Base-by-base conservation (phyloP, 192 early-diverging fungal genomes). In the Gryganskiella cystojenkinii region DNA sequence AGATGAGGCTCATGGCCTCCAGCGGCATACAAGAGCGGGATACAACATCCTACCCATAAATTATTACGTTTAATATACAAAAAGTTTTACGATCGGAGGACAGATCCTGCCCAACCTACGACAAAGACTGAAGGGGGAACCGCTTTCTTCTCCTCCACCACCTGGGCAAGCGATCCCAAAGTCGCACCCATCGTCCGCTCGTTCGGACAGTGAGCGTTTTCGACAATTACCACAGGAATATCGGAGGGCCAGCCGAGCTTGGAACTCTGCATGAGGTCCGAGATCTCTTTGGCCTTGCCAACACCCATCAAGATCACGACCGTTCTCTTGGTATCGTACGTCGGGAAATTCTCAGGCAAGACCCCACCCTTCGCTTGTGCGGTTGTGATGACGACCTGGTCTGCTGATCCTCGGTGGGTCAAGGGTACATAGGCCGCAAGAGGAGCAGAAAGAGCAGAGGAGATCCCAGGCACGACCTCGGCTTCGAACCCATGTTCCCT, bases 291-390 rank as follows among this genome's bases (percentile, higher is more conserved):
- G 31, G 96, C 85, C 45, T 92, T 83, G 47, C 88, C 89, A 30
- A 98, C 89, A 0, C 92, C 88, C 95, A 96, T 98, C 47, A 98
- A 80, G 17, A 95, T 80, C 2, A 97, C 93, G 0, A 91, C 84
- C 3, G 95, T 96, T 28, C 92, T 88, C 50, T 86, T 91, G 19
- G 63, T 72, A 43, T 87, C 51, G 65, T 88, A 94, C 6, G 51
- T 53, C 0, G 96, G 95, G 9, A 96, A 76, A 43, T 78, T 78
- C 40, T 88, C 71, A 15, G 96, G 94, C 60, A 93, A 83, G 15
- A 86, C 81, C n/a, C 93, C 94, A 55, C 94, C 89, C 9, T 87
- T 82, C 44, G 92, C 91, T 19, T 93, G 86, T 20, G 94, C 95
- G 4, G 94, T 91, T 24, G 93, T 83, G 19, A 98, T 90, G 22